phyloP scores from a whole-genome alignment of 306 rosid genomes.

The Rosa lucieae region DNA sequence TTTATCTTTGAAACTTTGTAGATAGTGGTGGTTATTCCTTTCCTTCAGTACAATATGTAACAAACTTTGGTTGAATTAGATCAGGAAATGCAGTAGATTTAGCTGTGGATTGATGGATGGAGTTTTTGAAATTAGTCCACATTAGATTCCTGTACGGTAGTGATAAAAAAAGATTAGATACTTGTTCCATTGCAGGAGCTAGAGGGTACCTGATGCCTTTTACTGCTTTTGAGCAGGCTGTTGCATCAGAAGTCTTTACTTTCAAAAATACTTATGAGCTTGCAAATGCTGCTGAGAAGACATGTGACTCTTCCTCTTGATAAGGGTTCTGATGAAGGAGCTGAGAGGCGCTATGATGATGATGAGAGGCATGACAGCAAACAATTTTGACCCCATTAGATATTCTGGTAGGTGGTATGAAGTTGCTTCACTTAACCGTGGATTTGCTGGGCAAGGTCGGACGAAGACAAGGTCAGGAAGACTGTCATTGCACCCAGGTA shows the following conservation, averaged over 20 bases:
- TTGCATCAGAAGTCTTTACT: constrained; percentile 60
- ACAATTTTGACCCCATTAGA: constrained; percentile 68
- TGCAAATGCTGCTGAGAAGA: constrained; percentile 52
- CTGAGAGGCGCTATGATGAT: constrained; percentile 67
- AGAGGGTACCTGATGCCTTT: constrained; percentile 26
- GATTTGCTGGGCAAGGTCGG: constrained; percentile 97
- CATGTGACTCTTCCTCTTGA: constrained; percentile 49
- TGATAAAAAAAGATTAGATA: not conserved
- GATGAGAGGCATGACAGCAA: constrained; percentile 97
- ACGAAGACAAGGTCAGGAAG: constrained; percentile 98
- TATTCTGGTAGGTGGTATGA: constrained; percentile 99
- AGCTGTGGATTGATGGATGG: not conserved
- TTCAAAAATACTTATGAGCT: constrained; percentile 48
- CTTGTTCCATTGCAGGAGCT: constrained; percentile 19
- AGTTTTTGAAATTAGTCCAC: constrained; percentile 23
- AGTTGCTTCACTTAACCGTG: constrained; percentile 97
- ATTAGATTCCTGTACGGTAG: constrained; percentile 8
- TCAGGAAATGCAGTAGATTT: not conserved
- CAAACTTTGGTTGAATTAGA: not conserved
- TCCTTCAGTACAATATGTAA: not conserved
- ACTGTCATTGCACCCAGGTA: constrained; percentile 99
- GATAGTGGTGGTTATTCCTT: not conserved
- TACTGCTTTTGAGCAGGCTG: constrained; percentile 48
- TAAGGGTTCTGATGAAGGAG: constrained; percentile 43
- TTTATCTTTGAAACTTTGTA: not conserved